Evolutionary conservation across 352 stramenopile genomes (phyloP).

Genomic region (Phytophthora cactorum): DNA sequence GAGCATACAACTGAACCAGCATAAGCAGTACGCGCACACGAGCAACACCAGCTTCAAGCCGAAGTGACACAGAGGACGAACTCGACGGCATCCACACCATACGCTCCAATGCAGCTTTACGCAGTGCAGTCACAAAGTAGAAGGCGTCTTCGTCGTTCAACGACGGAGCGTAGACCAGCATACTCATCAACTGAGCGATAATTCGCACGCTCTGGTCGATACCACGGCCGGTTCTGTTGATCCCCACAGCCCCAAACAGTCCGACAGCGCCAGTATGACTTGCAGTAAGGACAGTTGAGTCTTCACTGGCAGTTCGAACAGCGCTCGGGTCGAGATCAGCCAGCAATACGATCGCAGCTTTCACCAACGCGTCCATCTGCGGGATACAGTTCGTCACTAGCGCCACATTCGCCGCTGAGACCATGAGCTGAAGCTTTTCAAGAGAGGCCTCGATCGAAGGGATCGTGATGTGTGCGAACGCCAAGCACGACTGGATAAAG

Average conservation of each 20-base stretch:
- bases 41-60: slow-evolving; percentile 23
- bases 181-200: slow-evolving; percentile 56
- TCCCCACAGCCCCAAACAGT: slow-evolving; percentile 18
- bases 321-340: slow-evolving; percentile 60
- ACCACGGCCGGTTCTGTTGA: slow-evolving; percentile 4
- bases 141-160: slow-evolving; percentile 84
- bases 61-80: not conserved
- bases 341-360: slow-evolving; percentile 78
- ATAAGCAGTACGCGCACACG: slow-evolving; percentile 52
- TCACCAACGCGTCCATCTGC: slow-evolving; percentile 89
- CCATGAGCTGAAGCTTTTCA: slow-evolving; percentile 70
- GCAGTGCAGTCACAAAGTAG: slow-evolving; percentile 84
- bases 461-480: slow-evolving; percentile 91
- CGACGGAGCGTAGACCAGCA: slow-evolving; percentile 82
- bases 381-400: slow-evolving; percentile 77
- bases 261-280: slow-evolving; percentile 6
- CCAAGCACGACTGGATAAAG: slow-evolving; percentile 91
- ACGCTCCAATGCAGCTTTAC: slow-evolving; percentile 72
- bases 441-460: slow-evolving; percentile 67
- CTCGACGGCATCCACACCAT: slow-evolving; percentile 22
- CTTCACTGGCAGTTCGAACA: slow-evolving; percentile 9
- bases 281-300: not conserved
- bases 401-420: slow-evolving; percentile 69
- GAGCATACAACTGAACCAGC: slow-evolving; percentile 58
- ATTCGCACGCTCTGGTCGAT: slow-evolving; percentile 38